These are phyloP conservation scores for Fusarium zealandicum DNA, from an alignment of 2,329 filamentous ascomycete species.

Conservation along the genomic window DNA sequence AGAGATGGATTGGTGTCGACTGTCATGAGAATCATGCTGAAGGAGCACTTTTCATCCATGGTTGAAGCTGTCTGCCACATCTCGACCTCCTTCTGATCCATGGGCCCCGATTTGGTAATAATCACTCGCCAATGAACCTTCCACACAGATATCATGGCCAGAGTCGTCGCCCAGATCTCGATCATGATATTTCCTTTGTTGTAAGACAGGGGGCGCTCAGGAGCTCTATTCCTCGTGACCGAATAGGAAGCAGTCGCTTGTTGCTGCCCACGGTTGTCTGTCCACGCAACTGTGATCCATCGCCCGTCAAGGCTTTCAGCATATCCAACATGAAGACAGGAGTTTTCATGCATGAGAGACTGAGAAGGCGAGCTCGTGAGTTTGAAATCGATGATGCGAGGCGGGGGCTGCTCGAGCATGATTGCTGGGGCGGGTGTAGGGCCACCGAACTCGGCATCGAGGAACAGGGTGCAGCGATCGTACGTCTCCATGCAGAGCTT, in stretches of 20 bases:
- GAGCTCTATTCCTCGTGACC: constrained; percentile 64
- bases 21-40: constrained; percentile 66
- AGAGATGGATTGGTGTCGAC: constrained; percentile 71
- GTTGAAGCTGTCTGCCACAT: constrained; percentile 63
- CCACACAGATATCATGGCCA: constrained; percentile 73
- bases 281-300: constrained; percentile 85
- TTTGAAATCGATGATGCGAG: constrained; percentile 79
- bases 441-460: constrained; percentile 50
- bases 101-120: constrained; percentile 73
- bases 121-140: constrained; percentile 81
- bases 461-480: constrained; percentile 70
- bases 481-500: constrained; percentile 78
- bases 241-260: constrained; percentile 79
- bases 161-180: constrained; percentile 81
- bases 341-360: constrained; percentile 79
- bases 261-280: constrained; percentile 76
- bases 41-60: constrained; percentile 57
- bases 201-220: constrained; percentile 57
- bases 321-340: constrained; percentile 82
- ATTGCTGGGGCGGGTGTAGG: constrained; percentile 73
- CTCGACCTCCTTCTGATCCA: constrained; percentile 71
- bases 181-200: constrained; percentile 64
- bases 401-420: constrained; percentile 72
- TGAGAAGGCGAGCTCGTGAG: constrained; percentile 71
- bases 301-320: constrained; percentile 75